Evolutionary conservation across 345 rosid genomes (phyloP).

Genomic region (Corchorus capsularis): DNA sequence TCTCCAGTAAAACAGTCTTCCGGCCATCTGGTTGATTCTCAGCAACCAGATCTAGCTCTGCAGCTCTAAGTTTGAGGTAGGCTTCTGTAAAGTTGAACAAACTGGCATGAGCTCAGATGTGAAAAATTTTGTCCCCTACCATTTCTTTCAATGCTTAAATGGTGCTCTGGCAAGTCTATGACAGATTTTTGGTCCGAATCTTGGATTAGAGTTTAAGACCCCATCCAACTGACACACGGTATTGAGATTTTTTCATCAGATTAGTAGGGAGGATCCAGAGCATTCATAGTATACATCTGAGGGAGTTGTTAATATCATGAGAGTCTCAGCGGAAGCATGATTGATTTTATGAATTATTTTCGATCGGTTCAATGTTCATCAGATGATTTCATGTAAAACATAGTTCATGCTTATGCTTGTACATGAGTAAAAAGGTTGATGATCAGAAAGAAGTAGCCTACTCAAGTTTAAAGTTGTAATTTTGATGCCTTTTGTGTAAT

Average conservation of each 20-base stretch:
- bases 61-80: constrained; percentile 56
- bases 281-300: not conserved
- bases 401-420: constrained; percentile 31
- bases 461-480: constrained; percentile 19
- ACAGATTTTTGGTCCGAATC: not conserved
- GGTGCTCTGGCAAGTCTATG: not conserved
- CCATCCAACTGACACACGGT: too few species aligned
- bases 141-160: not conserved
- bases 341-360: constrained; percentile 2
- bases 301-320: not conserved
- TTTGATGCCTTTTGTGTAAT: constrained; percentile 7
- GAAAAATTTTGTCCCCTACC: not conserved
- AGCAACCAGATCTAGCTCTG: constrained; percentile 94
- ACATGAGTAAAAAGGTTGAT: constrained; percentile 29
- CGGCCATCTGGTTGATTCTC: constrained; percentile 70
- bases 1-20: constrained; percentile 85
- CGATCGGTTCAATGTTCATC: not conserved
- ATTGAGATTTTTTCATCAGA: not conserved
- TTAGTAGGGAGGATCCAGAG: constrained; percentile 12
- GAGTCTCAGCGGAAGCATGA: not conserved
- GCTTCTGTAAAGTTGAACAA: not conserved
- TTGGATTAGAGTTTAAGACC: constrained; percentile 8
- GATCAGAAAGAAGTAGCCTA: constrained; percentile 18
- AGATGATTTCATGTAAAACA: constrained; percentile 18
- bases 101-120: not conserved